phyloP scores from a whole-genome alignment of 1,284 basidiomycete genomes.

The Marasmius sp. region DNA sequence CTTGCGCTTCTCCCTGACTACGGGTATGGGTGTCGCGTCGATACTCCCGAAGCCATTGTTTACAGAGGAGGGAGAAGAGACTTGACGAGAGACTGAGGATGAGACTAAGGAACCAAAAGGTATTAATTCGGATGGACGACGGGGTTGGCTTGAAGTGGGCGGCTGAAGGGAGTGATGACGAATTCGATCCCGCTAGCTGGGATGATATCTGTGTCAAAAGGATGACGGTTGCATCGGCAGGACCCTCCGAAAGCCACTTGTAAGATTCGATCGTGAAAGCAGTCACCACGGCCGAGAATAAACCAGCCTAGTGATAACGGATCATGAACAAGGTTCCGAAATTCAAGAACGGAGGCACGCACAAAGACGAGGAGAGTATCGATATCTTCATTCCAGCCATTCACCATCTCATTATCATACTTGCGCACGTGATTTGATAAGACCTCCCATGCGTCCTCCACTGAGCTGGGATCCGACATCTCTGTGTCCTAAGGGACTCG shows the following conservation, averaged over 20 bases:
- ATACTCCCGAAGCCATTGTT: slow-evolving; percentile 12
- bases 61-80: slow-evolving; percentile 6
- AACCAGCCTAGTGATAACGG: background rate
- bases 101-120: slow-evolving; percentile 9
- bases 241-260: slow-evolving; percentile 2
- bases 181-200: background rate
- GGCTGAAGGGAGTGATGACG: background rate
- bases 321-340: background rate
- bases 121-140: background rate
- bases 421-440: background rate
- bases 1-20: background rate
- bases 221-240: background rate
- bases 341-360: background rate
- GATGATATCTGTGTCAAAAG: background rate
- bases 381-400: slow-evolving; percentile 1
- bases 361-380: slow-evolving; percentile 1
- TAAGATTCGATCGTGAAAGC: slow-evolving; percentile 7
- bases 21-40: slow-evolving; percentile 2
- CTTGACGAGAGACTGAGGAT: slow-evolving; percentile 2
- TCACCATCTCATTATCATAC: background rate
- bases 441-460: background rate
- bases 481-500: too few relatives aligned
- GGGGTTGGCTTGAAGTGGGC: background rate
- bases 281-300: slow-evolving; percentile 4
- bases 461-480: background rate